Conservation (phyloP, 78 protist genomes). For the Chrysochromulina parva region DNA sequence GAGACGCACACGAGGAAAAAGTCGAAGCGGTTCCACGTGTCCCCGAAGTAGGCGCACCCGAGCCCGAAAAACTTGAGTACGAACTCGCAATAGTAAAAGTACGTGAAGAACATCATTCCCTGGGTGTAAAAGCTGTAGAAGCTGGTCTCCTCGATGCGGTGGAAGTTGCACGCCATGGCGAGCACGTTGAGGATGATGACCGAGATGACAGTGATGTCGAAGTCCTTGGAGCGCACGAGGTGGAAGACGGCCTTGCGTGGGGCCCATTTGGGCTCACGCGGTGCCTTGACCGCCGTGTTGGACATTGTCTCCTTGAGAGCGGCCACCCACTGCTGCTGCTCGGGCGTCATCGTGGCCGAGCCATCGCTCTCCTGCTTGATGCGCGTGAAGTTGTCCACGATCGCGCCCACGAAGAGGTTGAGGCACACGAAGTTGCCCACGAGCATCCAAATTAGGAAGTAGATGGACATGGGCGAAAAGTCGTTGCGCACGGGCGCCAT, state of each 20-base stretch:
- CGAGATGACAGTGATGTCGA: neutral
- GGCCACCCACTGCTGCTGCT: neutral
- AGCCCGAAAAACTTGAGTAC: neutral
- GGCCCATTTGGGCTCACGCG: neutral
- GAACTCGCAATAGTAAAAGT: neutral
- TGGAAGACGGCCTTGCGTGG: neutral
- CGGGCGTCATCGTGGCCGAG: neutral
- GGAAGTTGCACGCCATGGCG: neutral
- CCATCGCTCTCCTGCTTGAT: no score
- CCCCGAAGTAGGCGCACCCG: neutral
- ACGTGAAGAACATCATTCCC: neutral
- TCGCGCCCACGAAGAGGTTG: conserved; percentile 1
- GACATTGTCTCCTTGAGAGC: neutral
- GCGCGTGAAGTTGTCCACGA: neutral
- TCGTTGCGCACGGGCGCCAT: neutral
- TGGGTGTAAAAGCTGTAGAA: neutral
- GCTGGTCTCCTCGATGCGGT: neutral
- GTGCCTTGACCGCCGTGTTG: neutral
- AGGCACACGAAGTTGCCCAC: neutral
- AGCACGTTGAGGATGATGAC: neutral
- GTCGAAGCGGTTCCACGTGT: neutral
- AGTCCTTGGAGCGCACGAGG: neutral
- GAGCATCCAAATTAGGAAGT: neutral
- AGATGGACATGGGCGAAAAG: neutral
- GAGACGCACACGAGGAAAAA: neutral